Conservation (phyloP, 305 asterid species). For the Fraxinus latifolia region DNA sequence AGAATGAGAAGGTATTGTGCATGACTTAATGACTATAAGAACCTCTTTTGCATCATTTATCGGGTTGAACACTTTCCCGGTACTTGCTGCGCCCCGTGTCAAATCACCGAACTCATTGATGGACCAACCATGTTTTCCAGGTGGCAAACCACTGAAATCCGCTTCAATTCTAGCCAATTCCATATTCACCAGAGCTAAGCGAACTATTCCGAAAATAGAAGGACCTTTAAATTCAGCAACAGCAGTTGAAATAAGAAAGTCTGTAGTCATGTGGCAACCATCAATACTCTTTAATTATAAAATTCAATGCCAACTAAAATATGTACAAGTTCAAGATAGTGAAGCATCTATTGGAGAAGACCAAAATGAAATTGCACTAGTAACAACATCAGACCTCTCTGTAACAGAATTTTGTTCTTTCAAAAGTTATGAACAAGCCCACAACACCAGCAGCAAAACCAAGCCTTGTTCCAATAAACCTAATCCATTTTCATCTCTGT, state of each 20-base stretch:
- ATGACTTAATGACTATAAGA: not conserved
- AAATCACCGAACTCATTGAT: slow-evolving; percentile 86
- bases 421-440: not conserved
- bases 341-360: not conserved
- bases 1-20: not conserved
- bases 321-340: not conserved
- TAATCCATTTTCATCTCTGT: not conserved
- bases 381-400: not conserved
- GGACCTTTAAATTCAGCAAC: slow-evolving; percentile 95
- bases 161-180: slow-evolving; percentile 84
- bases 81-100: slow-evolving; percentile 81
- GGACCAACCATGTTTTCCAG: slow-evolving; percentile 85
- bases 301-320: not conserved
- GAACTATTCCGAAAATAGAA: slow-evolving; percentile 70
- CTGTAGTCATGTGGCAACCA: slow-evolving; percentile 33
- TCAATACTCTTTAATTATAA: not conserved
- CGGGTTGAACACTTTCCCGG: slow-evolving; percentile 71
- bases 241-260: slow-evolving; percentile 75
- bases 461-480: not conserved
- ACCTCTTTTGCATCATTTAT: slow-evolving; percentile 41
- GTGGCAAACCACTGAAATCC: slow-evolving; percentile 75
- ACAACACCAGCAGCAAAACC: not conserved
- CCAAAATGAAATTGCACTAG: not conserved
- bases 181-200: slow-evolving; percentile 84
- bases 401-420: not conserved